Evolutionary conservation across 2,329 filamentous ascomycete species (phyloP), one percentile per base, ranked within the genome.

Genomic region (Westerdykella sp.): DNA sequence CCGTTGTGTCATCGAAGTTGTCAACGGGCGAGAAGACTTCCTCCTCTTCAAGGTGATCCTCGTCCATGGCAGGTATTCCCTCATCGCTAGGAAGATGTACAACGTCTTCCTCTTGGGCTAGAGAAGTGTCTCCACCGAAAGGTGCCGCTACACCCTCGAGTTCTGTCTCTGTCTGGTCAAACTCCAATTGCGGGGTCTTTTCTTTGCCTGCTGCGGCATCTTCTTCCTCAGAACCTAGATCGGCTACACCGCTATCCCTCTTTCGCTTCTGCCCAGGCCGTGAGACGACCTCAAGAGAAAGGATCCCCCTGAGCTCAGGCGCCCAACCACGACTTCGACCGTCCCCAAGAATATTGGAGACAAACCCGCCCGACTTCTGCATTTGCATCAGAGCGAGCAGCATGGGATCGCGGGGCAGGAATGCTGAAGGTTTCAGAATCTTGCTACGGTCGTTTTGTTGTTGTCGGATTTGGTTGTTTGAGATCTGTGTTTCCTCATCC

Each of bases 321-420:
- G 91, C 91, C 90, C 89, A 96, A 34, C 80, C 80, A 52, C 80
- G 77, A 54, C 83, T 83, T 50, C 86, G 81, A 31, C 83, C 86
- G 48, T 90, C 87, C 41, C 86, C 83, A 70, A 96, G 83, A 50
- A 95, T 83, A 56, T 81, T 90, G 4, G 84, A 86, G 14, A 96
- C 87, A 57, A 98, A 97, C 32, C 83, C 87, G 42, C 93, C 91
- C 42, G 79, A 88, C 70, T 85, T 89, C 66, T 96, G 93, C 78
- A 96, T 85, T 56, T 90, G 87, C 74, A 95, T 85, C 16, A 98
- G 73, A 28, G 88, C 87, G 23, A 97, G 76, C 12, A 97, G 75
- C 42, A 91, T 81, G 1, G 90, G 87, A 54, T 98, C 89, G 32
- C 87, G 82, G 1, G 91, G 88, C 36, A 98, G 74, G 68, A 94